A percentile compares a stretch with the other conserved stretches of the same genome.
phyloP scores from a whole-genome alignment of 1,284 basidiomycete species.

The Mycosarcoma mackinlayi region DNA sequence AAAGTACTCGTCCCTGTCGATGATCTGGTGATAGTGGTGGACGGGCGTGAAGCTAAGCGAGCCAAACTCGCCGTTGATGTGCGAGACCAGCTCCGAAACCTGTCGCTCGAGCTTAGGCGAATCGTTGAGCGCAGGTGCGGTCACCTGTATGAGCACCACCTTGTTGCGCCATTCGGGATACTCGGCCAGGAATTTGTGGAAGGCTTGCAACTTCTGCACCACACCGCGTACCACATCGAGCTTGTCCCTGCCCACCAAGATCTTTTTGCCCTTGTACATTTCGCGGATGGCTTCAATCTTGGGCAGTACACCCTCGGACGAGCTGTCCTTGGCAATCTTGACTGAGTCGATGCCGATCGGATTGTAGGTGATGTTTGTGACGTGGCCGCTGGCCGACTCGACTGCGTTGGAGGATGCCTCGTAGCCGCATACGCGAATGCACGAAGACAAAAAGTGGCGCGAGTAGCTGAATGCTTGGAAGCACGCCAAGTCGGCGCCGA shows the following conservation, averaged over 20 bases:
- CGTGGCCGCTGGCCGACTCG: conserved; percentile 89
- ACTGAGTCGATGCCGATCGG: conserved; percentile 97
- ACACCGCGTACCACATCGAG: conserved; percentile 98
- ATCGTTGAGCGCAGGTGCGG: conserved; percentile 92
- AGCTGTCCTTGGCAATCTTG: conserved; percentile 83
- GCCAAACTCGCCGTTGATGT: conserved; percentile 97
- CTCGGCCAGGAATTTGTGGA: conserved; percentile 90
- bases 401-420: conserved; percentile 82
- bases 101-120: conserved; percentile 92
- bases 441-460: conserved; percentile 92
- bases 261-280: conserved; percentile 96
- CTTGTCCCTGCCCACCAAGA: conserved; percentile 98
- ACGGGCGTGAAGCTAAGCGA: conserved; percentile 95
- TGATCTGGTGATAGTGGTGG: conserved; percentile 98
- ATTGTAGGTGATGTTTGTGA: conserved; percentile 86
- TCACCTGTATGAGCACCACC: conserved; percentile 80
- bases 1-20: conserved; percentile 95
- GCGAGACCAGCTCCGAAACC: conserved; percentile 92
- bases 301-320: conserved; percentile 83
- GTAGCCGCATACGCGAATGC: conserved; percentile 94
- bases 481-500: conserved; percentile 93
- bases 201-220: conserved; percentile 95
- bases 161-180: conserved; percentile 97
- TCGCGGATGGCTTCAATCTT: conserved; percentile 86
- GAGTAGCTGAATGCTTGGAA: conserved; percentile 98